Conservation (phyloP, 2,329 filamentous ascomycete species). For the Phaeosphaeria sp. region DNA sequence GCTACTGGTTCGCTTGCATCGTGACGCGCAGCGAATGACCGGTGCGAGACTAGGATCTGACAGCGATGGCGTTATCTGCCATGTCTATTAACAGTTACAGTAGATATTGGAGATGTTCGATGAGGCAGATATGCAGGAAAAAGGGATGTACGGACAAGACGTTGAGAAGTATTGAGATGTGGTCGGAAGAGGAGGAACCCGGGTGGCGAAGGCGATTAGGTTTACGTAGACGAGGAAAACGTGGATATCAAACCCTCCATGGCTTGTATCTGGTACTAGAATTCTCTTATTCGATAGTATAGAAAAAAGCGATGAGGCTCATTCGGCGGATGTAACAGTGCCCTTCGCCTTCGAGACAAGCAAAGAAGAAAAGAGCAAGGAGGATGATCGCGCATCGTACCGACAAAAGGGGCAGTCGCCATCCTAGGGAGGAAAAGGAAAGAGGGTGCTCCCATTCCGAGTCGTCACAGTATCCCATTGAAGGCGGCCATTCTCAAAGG, state of each 20-base stretch:
- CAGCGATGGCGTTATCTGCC: constrained; percentile 12
- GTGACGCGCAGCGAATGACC: constrained; percentile 35
- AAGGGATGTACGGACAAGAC: constrained; percentile 21
- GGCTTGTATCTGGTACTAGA: not conserved
- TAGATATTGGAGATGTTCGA: constrained; percentile 4
- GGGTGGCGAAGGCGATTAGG: not conserved
- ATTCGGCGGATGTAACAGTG: not conserved
- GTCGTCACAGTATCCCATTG: not conserved
- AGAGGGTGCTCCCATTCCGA: not conserved
- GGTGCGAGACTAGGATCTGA: constrained; percentile 16
- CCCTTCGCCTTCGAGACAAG: not conserved
- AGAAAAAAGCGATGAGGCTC: not conserved
- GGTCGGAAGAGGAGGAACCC: not conserved
- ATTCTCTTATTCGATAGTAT: not conserved
- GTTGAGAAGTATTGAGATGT: not conserved
- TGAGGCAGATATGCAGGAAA: constrained; percentile 27
- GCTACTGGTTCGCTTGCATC: constrained; percentile 36
- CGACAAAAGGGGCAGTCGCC: not conserved
- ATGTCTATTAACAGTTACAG: constrained; percentile 9
- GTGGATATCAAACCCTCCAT: not conserved
- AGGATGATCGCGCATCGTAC: not conserved
- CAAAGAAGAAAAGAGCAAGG: not conserved
- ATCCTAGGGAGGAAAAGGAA: not conserved
- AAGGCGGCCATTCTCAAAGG: not conserved
- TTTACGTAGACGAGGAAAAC: not conserved